Conservation (phyloP, 2,329 filamentous ascomycete species). For the Chaetothyriales sp. region DNA sequence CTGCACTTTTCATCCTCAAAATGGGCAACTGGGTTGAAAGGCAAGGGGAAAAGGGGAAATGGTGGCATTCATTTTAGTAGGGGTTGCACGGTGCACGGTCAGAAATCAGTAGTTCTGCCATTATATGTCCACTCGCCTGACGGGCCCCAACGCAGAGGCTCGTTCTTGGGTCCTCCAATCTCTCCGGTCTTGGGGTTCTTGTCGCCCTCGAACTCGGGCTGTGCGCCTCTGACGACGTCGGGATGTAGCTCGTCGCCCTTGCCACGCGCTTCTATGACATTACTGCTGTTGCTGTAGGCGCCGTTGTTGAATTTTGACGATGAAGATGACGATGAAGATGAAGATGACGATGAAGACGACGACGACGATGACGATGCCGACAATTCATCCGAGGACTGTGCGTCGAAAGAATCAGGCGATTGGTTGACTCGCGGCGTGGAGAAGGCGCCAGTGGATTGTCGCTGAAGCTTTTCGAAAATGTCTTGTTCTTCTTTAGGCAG, state of each 20-base stretch:
- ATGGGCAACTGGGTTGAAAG: too few species aligned
- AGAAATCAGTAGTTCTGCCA: conserved; percentile 86
- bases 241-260: conserved; percentile 55
- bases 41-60: too few species aligned
- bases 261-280: conserved; percentile 38
- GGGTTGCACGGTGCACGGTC: conserved; percentile 1
- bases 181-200: conserved; percentile 88
- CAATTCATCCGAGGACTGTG: too few species aligned
- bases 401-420: conserved; percentile 28
- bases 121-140: conserved; percentile 82
- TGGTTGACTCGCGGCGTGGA: conserved; percentile 49
- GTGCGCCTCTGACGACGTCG: conserved; percentile 59
- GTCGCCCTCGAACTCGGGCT: conserved; percentile 87
- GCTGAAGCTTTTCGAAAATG: conserved; percentile 76
- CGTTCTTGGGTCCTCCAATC: conserved; percentile 92
- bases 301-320: not conserved
- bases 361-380: too few species aligned
- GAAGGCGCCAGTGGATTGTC: conserved; percentile 60
- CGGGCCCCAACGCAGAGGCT: conserved; percentile 76
- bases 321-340: too few species aligned
- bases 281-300: not conserved
- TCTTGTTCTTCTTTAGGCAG: conserved; percentile 82
- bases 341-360: too few species aligned
- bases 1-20: too few species aligned
- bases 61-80: conserved; percentile 8